Evolutionary conservation across 345 rosid species (phyloP).

Genomic region (Anastatica hierochuntica): DNA sequence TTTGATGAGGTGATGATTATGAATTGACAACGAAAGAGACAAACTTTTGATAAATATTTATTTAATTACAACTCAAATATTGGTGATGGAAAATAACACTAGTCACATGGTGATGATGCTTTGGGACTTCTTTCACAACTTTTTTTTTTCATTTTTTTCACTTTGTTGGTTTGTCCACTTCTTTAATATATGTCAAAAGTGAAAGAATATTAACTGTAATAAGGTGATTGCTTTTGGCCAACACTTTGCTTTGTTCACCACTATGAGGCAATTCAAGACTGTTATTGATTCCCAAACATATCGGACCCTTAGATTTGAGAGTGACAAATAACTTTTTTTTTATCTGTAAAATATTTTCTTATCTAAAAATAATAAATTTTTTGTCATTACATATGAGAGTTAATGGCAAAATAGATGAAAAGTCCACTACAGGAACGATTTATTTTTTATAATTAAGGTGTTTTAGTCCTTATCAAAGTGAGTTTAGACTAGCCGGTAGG

Average conservation of each 20-base stretch:
- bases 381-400: constrained; percentile 4
- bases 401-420: constrained; percentile 10
- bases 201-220: constrained; percentile 13
- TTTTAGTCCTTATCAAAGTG: too few species aligned
- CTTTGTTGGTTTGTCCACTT: constrained; percentile 11
- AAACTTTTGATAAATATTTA: not conserved
- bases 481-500: too few species aligned
- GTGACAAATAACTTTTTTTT: constrained; percentile 11
- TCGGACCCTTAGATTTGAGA: constrained; percentile 23
- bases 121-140: constrained; percentile 1
- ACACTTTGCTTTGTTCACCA: constrained; percentile 29
- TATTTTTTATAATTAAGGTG: too few species aligned
- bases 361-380: not conserved
- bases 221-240: constrained; percentile 28
- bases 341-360: not conserved
- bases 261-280: constrained; percentile 23
- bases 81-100: constrained; percentile 19
- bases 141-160: constrained; percentile 6
- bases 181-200: constrained; percentile 21
- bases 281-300: constrained; percentile 31
- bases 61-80: not conserved
- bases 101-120: constrained; percentile 22
- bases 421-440: not conserved
- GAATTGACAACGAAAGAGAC: constrained; percentile 13
- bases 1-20: constrained; percentile 17